These are phyloP conservation scores for Spirogloea muscicola DNA, from an alignment of 139 green algal species.

Conservation along the genomic window DNA sequence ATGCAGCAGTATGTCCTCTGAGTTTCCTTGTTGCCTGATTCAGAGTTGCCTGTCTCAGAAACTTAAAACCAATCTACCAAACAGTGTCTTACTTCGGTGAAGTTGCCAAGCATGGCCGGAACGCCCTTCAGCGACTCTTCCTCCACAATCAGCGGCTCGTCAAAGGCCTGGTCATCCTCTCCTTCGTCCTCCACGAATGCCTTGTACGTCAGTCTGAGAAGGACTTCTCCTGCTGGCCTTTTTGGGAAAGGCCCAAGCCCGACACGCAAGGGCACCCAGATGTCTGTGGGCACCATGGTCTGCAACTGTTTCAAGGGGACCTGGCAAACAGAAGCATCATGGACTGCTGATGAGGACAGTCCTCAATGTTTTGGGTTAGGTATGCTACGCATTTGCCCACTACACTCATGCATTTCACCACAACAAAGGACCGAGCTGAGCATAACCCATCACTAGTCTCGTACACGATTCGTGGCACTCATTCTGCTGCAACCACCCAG, in stretches of 20 bases:
- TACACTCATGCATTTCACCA: too few species aligned
- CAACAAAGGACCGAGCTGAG: neutral
- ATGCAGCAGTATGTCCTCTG: neutral
- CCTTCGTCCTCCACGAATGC: constrained; percentile 33
- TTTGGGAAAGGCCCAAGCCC: neutral
- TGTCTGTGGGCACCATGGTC: constrained; percentile 22
- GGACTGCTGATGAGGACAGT: neutral
- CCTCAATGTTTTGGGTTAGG: neutral
- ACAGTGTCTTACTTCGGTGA: neutral
- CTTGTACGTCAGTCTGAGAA: constrained; percentile 41
- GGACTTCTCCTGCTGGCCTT: constrained; percentile 20
- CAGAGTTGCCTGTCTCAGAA: neutral
- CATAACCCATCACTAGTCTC: neutral
- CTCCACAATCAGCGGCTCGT: neutral
- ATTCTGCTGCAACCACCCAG: neutral
- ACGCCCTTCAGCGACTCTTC: neutral
- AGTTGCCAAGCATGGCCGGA: neutral
- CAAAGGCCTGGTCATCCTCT: constrained; percentile 8
- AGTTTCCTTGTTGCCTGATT: neutral
- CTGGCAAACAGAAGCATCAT: neutral
- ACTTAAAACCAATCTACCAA: neutral
- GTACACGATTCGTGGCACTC: neutral
- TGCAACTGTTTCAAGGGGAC: constrained; percentile 4
- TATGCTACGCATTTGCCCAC: too few species aligned
- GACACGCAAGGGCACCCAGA: constrained; percentile 29